Evolutionary conservation across 768 basidiomycete genomes (phyloP), one percentile per base, ranked within the genome.

Genomic region (Boletus edulis): DNA sequence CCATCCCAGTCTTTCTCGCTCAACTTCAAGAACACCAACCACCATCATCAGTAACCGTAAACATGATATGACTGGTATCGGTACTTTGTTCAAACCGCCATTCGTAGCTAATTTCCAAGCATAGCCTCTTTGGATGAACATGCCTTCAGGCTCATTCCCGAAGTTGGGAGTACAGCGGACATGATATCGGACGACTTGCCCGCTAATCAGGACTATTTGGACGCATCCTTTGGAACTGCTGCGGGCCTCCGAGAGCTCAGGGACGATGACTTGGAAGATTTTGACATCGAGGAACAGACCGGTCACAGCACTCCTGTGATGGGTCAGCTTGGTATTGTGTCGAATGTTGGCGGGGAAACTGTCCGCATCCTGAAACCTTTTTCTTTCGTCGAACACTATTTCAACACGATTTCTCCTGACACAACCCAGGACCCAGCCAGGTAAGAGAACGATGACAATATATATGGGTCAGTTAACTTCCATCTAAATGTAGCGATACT

Each of bases 161-260:
- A 92, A 59, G 76, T 96, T 40, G 87, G 89, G 20, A 80, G 84
- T 11, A 81, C 85, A 10, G 86, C 91, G 14, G 96, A 98, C 70
- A 85, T 97, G 84, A 87, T 98, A 53, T 76, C 78, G 32, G 96
- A 98, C 62, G 94, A 98, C 67, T 75, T 98, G 10, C 96, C 96
- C 0, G 88, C 80, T 20, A 96, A 98, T 68, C 73, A 78, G 45
- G 91, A 94, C 65, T 98, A 95, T 64, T 76, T 98, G 44, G 91
- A 94, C 59, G 83, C 81, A 49, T 87, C 90, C 4, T 91, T 91
- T 59, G 86, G 88, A 39, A 74, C 89, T 22, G 85, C 90, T 17
- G 88, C 85, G 5, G 91, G 91, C 14, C 73, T 92, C 17, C 80
- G 83, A 48, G 87, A 85, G 65, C 76, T 89, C 48, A 76, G 78